phyloP scores from a whole-genome alignment of 768 basidiomycete genomes.

The Asterophora parasitica region DNA sequence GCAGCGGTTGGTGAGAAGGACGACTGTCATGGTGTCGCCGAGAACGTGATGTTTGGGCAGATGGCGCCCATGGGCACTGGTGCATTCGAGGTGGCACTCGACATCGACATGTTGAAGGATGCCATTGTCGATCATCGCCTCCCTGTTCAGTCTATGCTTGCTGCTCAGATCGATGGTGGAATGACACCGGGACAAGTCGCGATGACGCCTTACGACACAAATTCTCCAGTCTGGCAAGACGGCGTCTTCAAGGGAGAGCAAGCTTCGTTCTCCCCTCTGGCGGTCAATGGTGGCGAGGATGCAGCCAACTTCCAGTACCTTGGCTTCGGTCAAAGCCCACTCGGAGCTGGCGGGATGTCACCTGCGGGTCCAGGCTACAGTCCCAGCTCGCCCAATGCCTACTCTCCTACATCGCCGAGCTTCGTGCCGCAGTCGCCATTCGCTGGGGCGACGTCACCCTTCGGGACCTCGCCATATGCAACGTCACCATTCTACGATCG shows the following conservation, averaged over 20 bases:
- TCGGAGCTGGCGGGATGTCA: constrained; percentile 82
- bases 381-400: constrained; percentile 86
- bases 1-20: constrained; percentile 98
- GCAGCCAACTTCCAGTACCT: constrained; percentile 67
- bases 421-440: constrained; percentile 86
- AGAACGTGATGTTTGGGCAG: constrained; percentile 98
- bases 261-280: constrained; percentile 93
- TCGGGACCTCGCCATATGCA: constrained; percentile 74
- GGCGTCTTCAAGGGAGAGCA: constrained; percentile 75
- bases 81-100: constrained; percentile 90
- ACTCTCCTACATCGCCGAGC: constrained; percentile 82
- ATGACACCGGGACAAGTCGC: constrained; percentile 91
- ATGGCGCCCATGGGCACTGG: constrained; percentile 99
- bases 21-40: constrained; percentile 97
- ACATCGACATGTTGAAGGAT: constrained; percentile 98
- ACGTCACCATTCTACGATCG: constrained; percentile 83
- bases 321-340: constrained; percentile 81
- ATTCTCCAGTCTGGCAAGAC: constrained; percentile 82
- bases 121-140: constrained; percentile 95
- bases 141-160: constrained; percentile 77
- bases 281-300: constrained; percentile 82
- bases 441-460: constrained; percentile 77
- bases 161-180: constrained; percentile 75
- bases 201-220: constrained; percentile 95
- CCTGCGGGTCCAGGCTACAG: constrained; percentile 86